These are phyloP conservation scores for Calocybe indica DNA, from an alignment of 768 basidiomycete genomes.

Conservation along the genomic window DNA sequence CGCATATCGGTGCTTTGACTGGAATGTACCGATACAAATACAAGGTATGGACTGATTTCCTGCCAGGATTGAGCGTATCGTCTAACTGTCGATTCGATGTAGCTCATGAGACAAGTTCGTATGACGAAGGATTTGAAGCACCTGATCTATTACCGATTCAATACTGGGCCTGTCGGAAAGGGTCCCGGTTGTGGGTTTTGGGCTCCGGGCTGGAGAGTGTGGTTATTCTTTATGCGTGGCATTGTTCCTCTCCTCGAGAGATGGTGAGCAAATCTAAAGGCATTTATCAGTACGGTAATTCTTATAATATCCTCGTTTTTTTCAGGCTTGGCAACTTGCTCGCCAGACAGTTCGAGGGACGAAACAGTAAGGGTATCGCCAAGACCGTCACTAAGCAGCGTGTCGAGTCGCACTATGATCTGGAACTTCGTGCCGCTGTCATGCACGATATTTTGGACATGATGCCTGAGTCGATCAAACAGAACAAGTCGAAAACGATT, in stretches of 20 bases:
- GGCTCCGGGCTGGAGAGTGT: constrained; percentile 99
- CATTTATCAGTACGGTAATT: background rate
- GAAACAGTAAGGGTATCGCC: constrained; percentile 93
- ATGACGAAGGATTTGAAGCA: constrained; percentile 99
- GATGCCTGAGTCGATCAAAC: constrained; percentile 99
- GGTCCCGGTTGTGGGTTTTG: constrained; percentile 99
- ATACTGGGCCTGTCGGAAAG: constrained; percentile 98
- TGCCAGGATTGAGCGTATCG: background rate
- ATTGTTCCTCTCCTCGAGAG: constrained; percentile 96
- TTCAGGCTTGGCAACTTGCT: constrained; percentile 87
- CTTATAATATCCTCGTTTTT: background rate
- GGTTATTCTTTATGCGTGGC: constrained; percentile 99
- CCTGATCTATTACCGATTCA: constrained; percentile 97
- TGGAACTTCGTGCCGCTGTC: constrained; percentile 95
- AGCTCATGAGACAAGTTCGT: constrained; percentile 98
- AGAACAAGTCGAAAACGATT: constrained; percentile 99
- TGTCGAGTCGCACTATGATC: constrained; percentile 97
- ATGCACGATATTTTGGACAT: constrained; percentile 99
- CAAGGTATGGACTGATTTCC: constrained; percentile 50
- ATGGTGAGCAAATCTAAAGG: constrained; percentile 46
- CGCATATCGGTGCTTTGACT: constrained; percentile 94
- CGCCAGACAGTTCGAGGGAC: constrained; percentile 96
- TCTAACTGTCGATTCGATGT: constrained; percentile 4
- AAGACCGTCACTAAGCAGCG: constrained; percentile 99
- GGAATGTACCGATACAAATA: constrained; percentile 99